Evolutionary conservation across 495 filamentous ascomycete species (phyloP), one percentile per base, ranked within the genome.

Genomic region (Lasiosphaeria hispida): DNA sequence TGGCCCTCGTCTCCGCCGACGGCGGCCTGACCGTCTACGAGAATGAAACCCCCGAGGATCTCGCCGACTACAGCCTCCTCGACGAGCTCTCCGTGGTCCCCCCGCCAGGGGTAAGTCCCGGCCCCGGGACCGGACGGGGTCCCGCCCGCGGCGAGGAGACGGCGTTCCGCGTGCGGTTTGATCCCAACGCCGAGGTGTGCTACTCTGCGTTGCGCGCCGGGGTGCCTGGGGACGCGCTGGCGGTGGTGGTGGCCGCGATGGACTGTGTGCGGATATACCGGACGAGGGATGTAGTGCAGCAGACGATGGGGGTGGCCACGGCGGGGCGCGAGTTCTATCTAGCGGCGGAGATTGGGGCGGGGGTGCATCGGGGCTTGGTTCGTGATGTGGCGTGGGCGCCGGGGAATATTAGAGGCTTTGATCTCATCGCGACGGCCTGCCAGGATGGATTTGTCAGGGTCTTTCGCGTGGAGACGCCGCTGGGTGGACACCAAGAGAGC

Each of bases 311-410:
- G 38, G 69, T 81, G 6, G 59, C 72, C 0, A 82, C 81, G 39
- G 75, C 75, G 4, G 69, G 73, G 5, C 82, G 82, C 48, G 81
- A 82, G 42, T 91, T 97, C 65, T 94, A 93, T 61, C 79, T 87
- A 10, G 90, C 90, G 6, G 83, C 88, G 30, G 88, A 91, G 64
- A 75, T 97, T 23, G 67, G 66, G 33, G 83, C 83, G 0, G 54
- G 34, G 10, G 41, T 47, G n/a, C 88, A 96, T 63, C 72, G 80
- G 2, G 84, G 85, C 0, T 75, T 97, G 40, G 88, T 99, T n/a
- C 80, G 92, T 51, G 92, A 96, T 65, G 86, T 97, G 4, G 85
- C 90, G 7, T 99, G 94, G 94, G 92, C 94, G 7, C 88, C 88
- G 50, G 91, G 91, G 13, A 91, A 90, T 62, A 87, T 89, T 39